Conservation (phyloP, 2,329 filamentous ascomycete genomes). For the Hypoxylon sp. region DNA sequence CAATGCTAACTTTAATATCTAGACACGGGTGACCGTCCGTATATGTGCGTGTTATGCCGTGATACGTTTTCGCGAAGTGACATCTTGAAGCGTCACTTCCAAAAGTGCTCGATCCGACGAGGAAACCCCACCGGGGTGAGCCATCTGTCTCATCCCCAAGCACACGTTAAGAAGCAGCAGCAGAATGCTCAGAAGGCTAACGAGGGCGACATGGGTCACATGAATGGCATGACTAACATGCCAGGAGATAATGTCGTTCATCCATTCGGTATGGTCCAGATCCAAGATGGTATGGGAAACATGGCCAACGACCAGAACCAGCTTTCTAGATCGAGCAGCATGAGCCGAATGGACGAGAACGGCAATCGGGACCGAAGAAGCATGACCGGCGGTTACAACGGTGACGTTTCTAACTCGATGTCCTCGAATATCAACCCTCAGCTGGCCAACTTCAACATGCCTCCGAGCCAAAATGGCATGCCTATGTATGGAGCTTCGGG, state of each 20-base stretch:
- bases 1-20: slow-evolving; percentile 41
- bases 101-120: slow-evolving; percentile 97
- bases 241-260: slow-evolving; percentile 70
- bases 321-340: slow-evolving; percentile 72
- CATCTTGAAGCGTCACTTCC: slow-evolving; percentile 98
- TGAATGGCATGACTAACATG: slow-evolving; percentile 73
- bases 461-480: slow-evolving; percentile 73
- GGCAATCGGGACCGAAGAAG: slow-evolving; percentile 70
- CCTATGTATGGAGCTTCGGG: slow-evolving; percentile 73
- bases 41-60: slow-evolving; percentile 97
- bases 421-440: slow-evolving; percentile 72
- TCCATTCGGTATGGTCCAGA: slow-evolving; percentile 70
- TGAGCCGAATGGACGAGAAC: slow-evolving; percentile 70
- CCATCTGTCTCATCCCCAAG: slow-evolving; percentile 92
- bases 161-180: slow-evolving; percentile 85
- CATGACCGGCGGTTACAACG: slow-evolving; percentile 69
- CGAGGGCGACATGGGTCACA: slow-evolving; percentile 70
- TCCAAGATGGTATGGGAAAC: slow-evolving; percentile 71
- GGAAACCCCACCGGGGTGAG: slow-evolving; percentile 96
- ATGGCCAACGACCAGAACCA: slow-evolving; percentile 73
- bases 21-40: slow-evolving; percentile 98
- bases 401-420: slow-evolving; percentile 73
- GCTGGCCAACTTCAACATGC: slow-evolving; percentile 75
- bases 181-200: slow-evolving; percentile 69
- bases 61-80: slow-evolving; percentile 98